Conservation (phyloP, 768 basidiomycete species). For the Sistotremastrum niveocremeum region DNA sequence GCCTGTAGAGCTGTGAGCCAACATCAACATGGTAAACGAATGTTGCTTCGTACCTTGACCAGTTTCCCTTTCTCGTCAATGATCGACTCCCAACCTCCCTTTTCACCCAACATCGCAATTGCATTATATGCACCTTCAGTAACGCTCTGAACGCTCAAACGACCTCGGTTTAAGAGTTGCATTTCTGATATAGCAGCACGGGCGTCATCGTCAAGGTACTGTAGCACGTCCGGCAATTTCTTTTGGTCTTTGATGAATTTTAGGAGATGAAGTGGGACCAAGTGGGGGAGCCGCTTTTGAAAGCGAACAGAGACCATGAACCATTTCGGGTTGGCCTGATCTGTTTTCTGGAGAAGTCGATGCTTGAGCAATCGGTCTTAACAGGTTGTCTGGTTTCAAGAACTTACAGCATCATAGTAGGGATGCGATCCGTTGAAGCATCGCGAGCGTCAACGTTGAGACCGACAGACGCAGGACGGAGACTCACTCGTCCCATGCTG, state of each 20-base stretch:
- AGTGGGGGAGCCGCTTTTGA: constrained; percentile 46
- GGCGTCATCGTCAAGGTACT: constrained; percentile 53
- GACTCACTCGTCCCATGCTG: constrained; percentile 78
- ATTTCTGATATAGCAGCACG: constrained; percentile 53
- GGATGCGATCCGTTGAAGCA: constrained; percentile 44
- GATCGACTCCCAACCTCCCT: constrained; percentile 59
- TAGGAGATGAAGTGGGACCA: constrained; percentile 67
- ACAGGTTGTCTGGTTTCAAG: neutral
- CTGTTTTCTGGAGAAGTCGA: constrained; percentile 49
- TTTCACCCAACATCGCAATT: constrained; percentile 44
- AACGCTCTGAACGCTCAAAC: constrained; percentile 82
- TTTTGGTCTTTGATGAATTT: constrained; percentile 38
- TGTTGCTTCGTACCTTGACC: too few relatives aligned
- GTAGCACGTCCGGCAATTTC: constrained; percentile 35
- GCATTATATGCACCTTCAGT: constrained; percentile 49
- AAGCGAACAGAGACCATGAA: constrained; percentile 84
- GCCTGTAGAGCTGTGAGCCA: too few relatives aligned
- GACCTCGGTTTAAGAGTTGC: constrained; percentile 66
- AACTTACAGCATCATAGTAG: constrained; percentile 59
- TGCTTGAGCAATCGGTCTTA: neutral
- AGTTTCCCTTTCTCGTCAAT: too few relatives aligned
- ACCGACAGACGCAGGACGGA: constrained; percentile 4
- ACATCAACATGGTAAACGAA: too few relatives aligned
- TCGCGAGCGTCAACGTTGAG: neutral
- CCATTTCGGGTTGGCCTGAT: constrained; percentile 69